phyloP scores from a whole-genome alignment of 2,329 filamentous ascomycete genomes.

The Colletotrichum tofieldiae region DNA sequence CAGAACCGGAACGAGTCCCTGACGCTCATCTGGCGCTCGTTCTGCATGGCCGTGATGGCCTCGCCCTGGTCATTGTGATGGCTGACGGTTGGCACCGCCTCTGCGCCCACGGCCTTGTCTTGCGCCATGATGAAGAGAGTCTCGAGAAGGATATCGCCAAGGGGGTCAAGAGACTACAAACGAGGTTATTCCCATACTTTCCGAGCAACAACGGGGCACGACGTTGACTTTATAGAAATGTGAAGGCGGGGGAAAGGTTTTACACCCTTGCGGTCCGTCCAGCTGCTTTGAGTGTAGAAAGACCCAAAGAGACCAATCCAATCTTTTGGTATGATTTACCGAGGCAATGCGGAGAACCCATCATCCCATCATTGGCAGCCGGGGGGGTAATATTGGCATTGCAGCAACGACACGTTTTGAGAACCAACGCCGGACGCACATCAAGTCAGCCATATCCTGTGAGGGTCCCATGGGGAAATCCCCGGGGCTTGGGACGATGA shows the following conservation, averaged over 20 bases:
- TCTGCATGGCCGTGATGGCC: slow-evolving; percentile 41
- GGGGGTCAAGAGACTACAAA: background rate
- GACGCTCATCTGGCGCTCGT: slow-evolving; percentile 45
- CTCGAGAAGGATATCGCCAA: background rate
- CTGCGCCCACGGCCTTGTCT: slow-evolving; percentile 34
- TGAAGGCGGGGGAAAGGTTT: slow-evolving; percentile 14
- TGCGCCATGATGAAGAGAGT: slow-evolving; percentile 29
- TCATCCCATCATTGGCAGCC: slow-evolving; percentile 8
- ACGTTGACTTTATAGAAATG: slow-evolving; percentile 35
- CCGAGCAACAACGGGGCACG: background rate
- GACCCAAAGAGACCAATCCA: slow-evolving; percentile 20
- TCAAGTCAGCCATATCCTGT: background rate
- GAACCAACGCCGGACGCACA: slow-evolving; percentile 21
- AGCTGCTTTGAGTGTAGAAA: background rate
- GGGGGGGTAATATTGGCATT: slow-evolving; percentile 18
- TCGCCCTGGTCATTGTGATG: slow-evolving; percentile 34
- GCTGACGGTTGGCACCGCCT: slow-evolving; percentile 36
- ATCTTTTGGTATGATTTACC: slow-evolving; percentile 28
- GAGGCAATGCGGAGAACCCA: slow-evolving; percentile 37
- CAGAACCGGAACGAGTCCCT: slow-evolving; percentile 45
- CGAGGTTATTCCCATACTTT: slow-evolving; percentile 36
- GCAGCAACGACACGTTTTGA: slow-evolving; percentile 24
- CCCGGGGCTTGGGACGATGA: slow-evolving; percentile 20
- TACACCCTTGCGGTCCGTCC: slow-evolving; percentile 1
- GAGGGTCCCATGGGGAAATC: slow-evolving; percentile 41